Percentiles rank a stretch among this genome's conserved stretches.
Evolutionary conservation across 2,329 filamentous ascomycete species (phyloP).

Genomic region (Phialemoniopsis sp.): DNA sequence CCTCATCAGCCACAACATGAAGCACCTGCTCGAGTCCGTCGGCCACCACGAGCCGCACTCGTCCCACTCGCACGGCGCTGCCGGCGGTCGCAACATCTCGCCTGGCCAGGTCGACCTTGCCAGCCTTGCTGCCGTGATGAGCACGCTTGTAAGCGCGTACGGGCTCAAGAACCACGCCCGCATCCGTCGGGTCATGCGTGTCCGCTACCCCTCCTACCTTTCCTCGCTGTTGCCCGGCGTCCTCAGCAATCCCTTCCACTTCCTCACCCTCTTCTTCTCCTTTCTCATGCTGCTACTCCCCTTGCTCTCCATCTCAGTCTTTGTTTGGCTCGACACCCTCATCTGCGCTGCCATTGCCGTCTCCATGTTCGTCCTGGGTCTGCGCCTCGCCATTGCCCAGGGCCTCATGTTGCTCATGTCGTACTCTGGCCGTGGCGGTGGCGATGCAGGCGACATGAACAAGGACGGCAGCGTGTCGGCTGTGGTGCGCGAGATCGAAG

Average conservation of each 20-base stretch:
- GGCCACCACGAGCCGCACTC: slow-evolving; percentile 65
- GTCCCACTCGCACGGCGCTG: slow-evolving; percentile 4
- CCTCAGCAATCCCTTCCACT: slow-evolving; percentile 93
- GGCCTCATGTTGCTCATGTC: slow-evolving; percentile 96
- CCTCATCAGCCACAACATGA: slow-evolving; percentile 87
- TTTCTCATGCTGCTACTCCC: slow-evolving; percentile 69
- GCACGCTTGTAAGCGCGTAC: slow-evolving; percentile 82
- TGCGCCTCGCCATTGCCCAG: slow-evolving; percentile 77
- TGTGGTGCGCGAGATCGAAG: slow-evolving; percentile 80
- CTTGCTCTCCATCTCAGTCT: slow-evolving; percentile 75
- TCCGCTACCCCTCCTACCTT: slow-evolving; percentile 59
- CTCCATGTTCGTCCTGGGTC: slow-evolving; percentile 84
- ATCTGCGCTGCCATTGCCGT: slow-evolving; percentile 79
- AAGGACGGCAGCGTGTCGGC: slow-evolving; percentile 54
- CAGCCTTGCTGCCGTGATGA: slow-evolving; percentile 74
- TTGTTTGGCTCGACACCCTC: slow-evolving; percentile 77
- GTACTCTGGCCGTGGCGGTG: slow-evolving; percentile 46
- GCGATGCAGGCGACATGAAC: neutral
- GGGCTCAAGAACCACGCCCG: slow-evolving; percentile 85
- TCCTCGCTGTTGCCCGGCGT: slow-evolving; percentile 71
- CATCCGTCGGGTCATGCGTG: slow-evolving; percentile 87
- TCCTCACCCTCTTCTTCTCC: slow-evolving; percentile 87
- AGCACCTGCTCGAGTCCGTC: slow-evolving; percentile 77
- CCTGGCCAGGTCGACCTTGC: slow-evolving; percentile 78
- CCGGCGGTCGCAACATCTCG: slow-evolving; percentile 44